Evolutionary conservation across 164 flowering plant species (phyloP).

Genomic region (Piper betle): DNA sequence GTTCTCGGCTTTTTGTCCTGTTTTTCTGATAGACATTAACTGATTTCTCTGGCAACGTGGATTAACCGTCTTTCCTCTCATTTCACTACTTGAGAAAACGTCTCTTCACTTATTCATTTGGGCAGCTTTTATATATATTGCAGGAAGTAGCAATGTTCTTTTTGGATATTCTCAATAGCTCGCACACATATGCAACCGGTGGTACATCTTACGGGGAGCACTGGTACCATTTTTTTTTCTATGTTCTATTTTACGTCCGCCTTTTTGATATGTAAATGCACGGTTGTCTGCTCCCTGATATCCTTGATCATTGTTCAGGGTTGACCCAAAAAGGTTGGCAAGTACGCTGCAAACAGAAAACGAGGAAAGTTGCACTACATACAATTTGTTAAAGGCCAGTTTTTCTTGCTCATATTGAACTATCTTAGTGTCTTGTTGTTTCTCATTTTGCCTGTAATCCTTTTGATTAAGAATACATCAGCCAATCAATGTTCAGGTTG

Average conservation of each 20-base stretch:
- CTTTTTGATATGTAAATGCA: not conserved
- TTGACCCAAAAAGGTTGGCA: slow-evolving; percentile 68
- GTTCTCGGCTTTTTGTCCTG: not conserved
- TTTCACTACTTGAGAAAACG: too few species aligned
- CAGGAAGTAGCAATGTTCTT: slow-evolving; percentile 67
- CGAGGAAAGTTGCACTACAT: slow-evolving; percentile 91
- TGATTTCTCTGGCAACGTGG: too few species aligned
- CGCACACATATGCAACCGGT: slow-evolving; percentile 89
- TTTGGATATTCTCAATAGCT: slow-evolving; percentile 71
- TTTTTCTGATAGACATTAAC: too few species aligned
- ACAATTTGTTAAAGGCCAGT: slow-evolving; percentile 86
- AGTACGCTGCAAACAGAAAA: slow-evolving; percentile 47
- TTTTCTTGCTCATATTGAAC: not conserved
- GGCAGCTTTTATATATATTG: slow-evolving; percentile 2
- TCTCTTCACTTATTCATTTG: not conserved
- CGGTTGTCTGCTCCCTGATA: not conserved
- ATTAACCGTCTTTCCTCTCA: too few species aligned
- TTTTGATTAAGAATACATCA: not conserved
- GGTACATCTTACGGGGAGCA: slow-evolving; percentile 74
- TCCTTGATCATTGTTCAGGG: slow-evolving; percentile 28
- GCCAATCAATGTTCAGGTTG: slow-evolving; percentile 31
- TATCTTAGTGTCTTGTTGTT: not conserved
- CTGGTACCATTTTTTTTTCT: slow-evolving; percentile 42
- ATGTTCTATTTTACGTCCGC: too few species aligned
- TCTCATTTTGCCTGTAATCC: not conserved